Evolutionary conservation across 371 early-diverging fungal species (phyloP).

Genomic region (Sporodiniella umbellata): DNA sequence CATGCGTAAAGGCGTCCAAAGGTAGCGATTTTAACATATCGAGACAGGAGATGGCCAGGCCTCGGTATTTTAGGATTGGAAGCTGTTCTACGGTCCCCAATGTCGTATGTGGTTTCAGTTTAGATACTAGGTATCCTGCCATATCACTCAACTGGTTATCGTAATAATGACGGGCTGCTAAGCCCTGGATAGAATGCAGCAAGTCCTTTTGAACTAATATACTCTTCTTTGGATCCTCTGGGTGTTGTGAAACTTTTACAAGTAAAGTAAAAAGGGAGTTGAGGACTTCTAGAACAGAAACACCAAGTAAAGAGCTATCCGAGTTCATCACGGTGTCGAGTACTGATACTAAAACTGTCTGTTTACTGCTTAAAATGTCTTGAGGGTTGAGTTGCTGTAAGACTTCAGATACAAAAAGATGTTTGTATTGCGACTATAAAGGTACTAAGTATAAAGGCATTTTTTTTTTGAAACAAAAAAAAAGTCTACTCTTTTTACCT

Average conservation of each 20-base stretch:
- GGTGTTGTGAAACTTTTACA: slow-evolving; percentile 38
- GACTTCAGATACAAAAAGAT: slow-evolving; percentile 61
- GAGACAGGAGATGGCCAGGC: slow-evolving; percentile 49
- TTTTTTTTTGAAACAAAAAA: too few relatives aligned
- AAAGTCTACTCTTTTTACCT: too few relatives aligned
- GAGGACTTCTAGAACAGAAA: slow-evolving; percentile 82
- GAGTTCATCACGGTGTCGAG: slow-evolving; percentile 55
- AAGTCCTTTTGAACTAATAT: slow-evolving; percentile 48
- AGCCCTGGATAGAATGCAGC: slow-evolving; percentile 60
- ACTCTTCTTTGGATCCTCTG: slow-evolving; percentile 5
- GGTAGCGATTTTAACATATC: slow-evolving; percentile 16
- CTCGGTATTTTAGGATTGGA: slow-evolving; percentile 46
- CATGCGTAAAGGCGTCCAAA: slow-evolving; percentile 12
- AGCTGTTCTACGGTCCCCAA: slow-evolving; percentile 41
- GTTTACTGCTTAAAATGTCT: slow-evolving; percentile 33
- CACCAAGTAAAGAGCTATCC: slow-evolving; percentile 61
- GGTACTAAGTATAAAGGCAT: too few relatives aligned
- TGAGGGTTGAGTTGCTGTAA: slow-evolving; percentile 55
- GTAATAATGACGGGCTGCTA: slow-evolving; percentile 81
- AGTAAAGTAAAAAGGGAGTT: slow-evolving; percentile 67
- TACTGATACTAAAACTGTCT: slow-evolving; percentile 54
- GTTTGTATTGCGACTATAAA: slow-evolving; percentile 62
- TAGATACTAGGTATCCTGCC: slow-evolving; percentile 67
- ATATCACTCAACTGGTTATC: slow-evolving; percentile 83
- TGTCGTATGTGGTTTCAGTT: slow-evolving; percentile 47